Base-by-base conservation (phyloP, 75 land plant species). In the Picea sitchensis region DNA sequence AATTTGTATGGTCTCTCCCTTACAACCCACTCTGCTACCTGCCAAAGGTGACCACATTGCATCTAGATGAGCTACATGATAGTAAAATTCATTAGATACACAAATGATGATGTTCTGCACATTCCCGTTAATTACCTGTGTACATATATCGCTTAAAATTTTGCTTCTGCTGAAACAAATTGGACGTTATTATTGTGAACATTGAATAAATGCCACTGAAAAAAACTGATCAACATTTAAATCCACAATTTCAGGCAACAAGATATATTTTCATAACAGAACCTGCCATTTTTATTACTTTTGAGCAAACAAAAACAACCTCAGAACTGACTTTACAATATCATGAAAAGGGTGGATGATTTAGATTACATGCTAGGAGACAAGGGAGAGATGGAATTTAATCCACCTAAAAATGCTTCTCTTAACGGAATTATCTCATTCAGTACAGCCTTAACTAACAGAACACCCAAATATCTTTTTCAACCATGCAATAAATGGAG, bases 21-120 rank as follows among this genome's bases (percentile, higher is more conserved):
- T 11, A 89, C 80, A 84, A 94, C 87, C 95, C 95, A 94, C 67
- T 94, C 96, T 87, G 91, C 91, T 44, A 94, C 87, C 96, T 94
- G 82, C n/a, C 20, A 7, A 71, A 7, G n/a, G 36, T 41, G 17
- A 71, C n/a, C 54, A 71, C 54, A 44, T 71, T 44, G 51, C n/a
- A 69, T 6, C 32, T 8, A 69, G 44, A 14, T 44, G 3, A 15
- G 26, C 36, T 67, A 67, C 71, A 67, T 36, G 41, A 67, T 38
- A 67, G 41, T 8, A 32, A 36, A 17, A 36, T 36, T 34, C 41
- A 34, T 17, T 34, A 7, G 20, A 34, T 14, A 11, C 32, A 67
- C 17, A 67, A 67, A 34, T 34, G 68, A 31, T 65, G 9, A 6
- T 5, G 17, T 26, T 36, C 71, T 67, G 38, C 36, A 36, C 8